Percentiles rank a stretch among this genome's conserved stretches.
Evolutionary conservation across 1,139 yeast species (phyloP).

Genomic region (Kodamaea suecica): DNA sequence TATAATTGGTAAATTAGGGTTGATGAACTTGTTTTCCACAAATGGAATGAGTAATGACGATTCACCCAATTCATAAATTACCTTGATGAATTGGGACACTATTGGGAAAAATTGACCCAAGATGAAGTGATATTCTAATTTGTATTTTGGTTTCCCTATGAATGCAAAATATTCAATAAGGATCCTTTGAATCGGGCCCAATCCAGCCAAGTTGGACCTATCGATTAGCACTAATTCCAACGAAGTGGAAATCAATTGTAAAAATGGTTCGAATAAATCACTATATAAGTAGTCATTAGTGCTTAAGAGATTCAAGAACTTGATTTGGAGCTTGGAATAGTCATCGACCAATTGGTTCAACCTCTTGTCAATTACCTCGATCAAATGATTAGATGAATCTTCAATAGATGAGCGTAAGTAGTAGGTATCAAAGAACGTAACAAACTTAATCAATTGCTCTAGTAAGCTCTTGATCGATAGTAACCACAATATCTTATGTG

Average conservation of each 20-base stretch:
- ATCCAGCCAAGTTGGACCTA: constrained; percentile 10
- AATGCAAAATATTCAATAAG: constrained; percentile 8
- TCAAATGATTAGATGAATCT: constrained; percentile 6
- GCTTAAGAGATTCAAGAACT: constrained; percentile 4
- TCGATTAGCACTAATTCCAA: constrained; percentile 19
- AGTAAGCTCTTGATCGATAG: constrained; percentile 15
- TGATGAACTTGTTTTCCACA: constrained; percentile 8
- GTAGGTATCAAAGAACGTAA: constrained; percentile 11
- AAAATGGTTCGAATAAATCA: constrained; percentile 10
- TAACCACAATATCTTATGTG: constrained; percentile 23
- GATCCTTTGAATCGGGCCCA: constrained; percentile 11
- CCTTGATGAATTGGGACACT: constrained; percentile 21
- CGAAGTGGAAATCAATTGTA: constrained; percentile 11
- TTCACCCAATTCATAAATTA: constrained; percentile 25
- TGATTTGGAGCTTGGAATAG: constrained; percentile 4
- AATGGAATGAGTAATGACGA: constrained; percentile 20
- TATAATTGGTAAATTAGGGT: constrained; percentile 24
- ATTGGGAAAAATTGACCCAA: constrained; percentile 16
- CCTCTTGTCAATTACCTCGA: constrained; percentile 7
- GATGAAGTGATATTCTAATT: constrained; percentile 4
- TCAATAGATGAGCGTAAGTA: constrained; percentile 5
- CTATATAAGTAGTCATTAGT: constrained; percentile 6
- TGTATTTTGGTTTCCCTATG: constrained; percentile 6
- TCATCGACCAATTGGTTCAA: constrained; percentile 7
- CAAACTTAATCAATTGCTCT: constrained; percentile 12